Conservation (phyloP, 495 filamentous ascomycete genomes). For the Parathielavia appendiculata region DNA sequence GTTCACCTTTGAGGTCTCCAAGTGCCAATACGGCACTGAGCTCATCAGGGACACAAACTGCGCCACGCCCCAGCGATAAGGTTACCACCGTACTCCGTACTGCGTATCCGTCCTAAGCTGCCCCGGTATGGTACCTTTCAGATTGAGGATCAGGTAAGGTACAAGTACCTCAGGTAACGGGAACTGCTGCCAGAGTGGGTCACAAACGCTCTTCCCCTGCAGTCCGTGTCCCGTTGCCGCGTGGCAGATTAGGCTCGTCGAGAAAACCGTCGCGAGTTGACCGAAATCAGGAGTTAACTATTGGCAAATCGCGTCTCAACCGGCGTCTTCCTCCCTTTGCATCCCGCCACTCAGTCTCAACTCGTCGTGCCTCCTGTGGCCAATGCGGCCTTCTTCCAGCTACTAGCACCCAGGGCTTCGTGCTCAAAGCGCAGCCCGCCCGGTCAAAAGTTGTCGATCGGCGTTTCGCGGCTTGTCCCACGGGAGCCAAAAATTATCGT, state of each 20-base stretch:
- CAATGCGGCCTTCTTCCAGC: not conserved
- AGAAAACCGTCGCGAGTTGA: not conserved
- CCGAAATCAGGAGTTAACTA: not conserved
- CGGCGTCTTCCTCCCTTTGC: not conserved
- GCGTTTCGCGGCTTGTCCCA: not conserved
- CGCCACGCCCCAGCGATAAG: constrained; percentile 4
- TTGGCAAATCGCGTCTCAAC: not conserved
- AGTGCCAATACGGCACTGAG: not conserved
- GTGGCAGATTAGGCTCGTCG: constrained; percentile 4
- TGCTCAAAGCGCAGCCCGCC: not conserved
- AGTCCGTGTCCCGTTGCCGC: not conserved
- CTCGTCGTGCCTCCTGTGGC: not conserved
- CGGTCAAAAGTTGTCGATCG: not conserved
- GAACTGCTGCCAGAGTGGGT: constrained; percentile 9
- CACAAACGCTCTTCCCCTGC: constrained; percentile 2
- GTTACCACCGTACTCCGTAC: constrained; percentile 4
- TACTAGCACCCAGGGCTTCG: not conserved
- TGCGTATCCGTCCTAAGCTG: too few species aligned
- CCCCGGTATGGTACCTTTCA: too few species aligned
- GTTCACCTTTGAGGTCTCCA: constrained; percentile 10
- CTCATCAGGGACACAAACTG: constrained; percentile 3
- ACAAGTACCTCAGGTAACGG: too few species aligned
- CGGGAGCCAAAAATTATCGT: constrained; percentile 10
- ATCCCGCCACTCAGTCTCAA: not conserved
- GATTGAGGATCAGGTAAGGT: too few species aligned